Evolutionary conservation across 2,329 filamentous ascomycete genomes (phyloP).

Genomic region (Fusarium begoniae): DNA sequence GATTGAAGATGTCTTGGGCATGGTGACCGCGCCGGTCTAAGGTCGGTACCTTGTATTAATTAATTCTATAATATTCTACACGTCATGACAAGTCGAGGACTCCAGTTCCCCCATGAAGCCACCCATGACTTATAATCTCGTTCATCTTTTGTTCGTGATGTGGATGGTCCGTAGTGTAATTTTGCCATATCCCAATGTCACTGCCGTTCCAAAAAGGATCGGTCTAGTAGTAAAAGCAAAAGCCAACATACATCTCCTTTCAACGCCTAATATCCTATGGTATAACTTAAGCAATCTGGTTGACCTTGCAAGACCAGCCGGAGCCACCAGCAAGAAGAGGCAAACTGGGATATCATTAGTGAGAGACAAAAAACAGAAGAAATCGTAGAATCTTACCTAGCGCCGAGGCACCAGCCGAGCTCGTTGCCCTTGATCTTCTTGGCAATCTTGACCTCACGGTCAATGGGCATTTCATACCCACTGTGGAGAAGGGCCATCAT

Average conservation of each 20-base stretch:
- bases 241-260: constrained; percentile 31
- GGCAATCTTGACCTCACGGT: constrained; percentile 94
- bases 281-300: constrained; percentile 69
- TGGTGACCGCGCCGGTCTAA: constrained; percentile 62
- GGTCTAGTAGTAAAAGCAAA: constrained; percentile 34
- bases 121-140: constrained; percentile 21
- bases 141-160: constrained; percentile 32
- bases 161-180: constrained; percentile 16
- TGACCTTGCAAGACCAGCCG: constrained; percentile 90
- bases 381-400: constrained; percentile 71
- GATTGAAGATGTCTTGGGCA: constrained; percentile 69
- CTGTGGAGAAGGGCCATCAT: constrained; percentile 94
- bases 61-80: constrained; percentile 44
- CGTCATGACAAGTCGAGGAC: constrained; percentile 32
- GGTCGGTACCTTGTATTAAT: constrained; percentile 38
- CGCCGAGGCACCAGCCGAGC: constrained; percentile 96
- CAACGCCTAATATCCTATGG: constrained; percentile 37
- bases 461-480: constrained; percentile 97
- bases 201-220: constrained; percentile 31
- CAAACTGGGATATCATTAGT: constrained; percentile 64
- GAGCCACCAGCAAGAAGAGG: constrained; percentile 83
- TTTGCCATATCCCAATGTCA: constrained; percentile 40
- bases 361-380: not conserved
- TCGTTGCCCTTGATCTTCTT: constrained; percentile 99
- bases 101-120: constrained; percentile 32